Conservation (phyloP, 441 rosid genomes). For the Croton laevigatus region DNA sequence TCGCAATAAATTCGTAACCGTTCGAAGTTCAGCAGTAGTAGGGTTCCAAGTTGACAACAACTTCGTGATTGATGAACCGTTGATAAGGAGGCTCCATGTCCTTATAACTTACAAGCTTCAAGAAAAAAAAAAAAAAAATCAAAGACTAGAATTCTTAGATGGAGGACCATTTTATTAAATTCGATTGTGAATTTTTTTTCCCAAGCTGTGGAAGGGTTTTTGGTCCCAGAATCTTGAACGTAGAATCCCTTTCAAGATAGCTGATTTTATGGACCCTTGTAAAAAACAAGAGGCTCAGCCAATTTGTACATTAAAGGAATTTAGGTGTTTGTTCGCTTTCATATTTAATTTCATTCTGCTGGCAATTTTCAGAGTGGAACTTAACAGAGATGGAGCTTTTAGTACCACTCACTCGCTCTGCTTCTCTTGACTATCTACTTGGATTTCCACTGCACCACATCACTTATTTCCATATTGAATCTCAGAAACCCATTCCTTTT, state of each 20-base stretch:
- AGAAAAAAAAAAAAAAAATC: background rate
- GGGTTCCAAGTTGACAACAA: no score
- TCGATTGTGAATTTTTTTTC: no score
- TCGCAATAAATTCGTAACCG: no score
- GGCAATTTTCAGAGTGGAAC: background rate
- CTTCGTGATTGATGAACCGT: background rate
- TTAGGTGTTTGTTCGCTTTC: slow-evolving; percentile 38
- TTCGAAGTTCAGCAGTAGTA: no score
- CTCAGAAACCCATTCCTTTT: no score
- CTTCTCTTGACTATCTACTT: background rate
- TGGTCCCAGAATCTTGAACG: background rate
- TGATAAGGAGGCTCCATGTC: slow-evolving; percentile 17
- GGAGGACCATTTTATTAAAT: slow-evolving; percentile 17
- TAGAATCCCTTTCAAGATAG: background rate
- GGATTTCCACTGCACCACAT: background rate
- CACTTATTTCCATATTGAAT: no score
- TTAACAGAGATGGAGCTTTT: background rate
- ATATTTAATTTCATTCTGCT: slow-evolving; percentile 24
- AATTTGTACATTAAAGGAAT: slow-evolving; percentile 17
- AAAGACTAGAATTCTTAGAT: background rate
- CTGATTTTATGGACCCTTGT: slow-evolving; percentile 39
- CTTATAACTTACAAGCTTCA: slow-evolving; percentile 1
- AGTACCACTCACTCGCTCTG: slow-evolving; percentile 1
- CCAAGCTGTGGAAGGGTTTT: background rate
- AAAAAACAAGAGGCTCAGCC: slow-evolving; percentile 24